Conservation (phyloP, 164 flowering plant species). For the Liquidambar formosana region DNA sequence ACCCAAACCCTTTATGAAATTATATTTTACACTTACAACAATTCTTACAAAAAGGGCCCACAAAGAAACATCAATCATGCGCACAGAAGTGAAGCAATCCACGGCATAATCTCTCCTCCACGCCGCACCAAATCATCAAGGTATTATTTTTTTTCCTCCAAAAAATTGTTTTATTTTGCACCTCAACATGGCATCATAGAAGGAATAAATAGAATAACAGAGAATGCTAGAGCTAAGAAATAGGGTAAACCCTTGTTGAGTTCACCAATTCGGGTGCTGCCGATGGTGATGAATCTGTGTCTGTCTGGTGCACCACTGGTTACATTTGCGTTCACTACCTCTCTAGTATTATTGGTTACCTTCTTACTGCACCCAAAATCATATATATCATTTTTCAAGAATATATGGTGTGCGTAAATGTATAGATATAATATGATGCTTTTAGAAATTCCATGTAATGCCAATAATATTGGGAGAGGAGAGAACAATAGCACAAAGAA, state of each 20-base stretch:
- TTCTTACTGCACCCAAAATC: constrained; percentile 43
- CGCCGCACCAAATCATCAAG: too few species aligned
- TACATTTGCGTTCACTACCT: constrained; percentile 39
- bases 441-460: neutral
- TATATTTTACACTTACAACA: too few species aligned
- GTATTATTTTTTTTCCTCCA: neutral
- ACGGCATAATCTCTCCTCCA: too few species aligned
- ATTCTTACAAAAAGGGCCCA: too few species aligned
- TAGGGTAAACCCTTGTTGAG: neutral
- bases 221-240: constrained; percentile 16
- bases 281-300: constrained; percentile 13
- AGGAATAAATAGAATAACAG: constrained; percentile 24
- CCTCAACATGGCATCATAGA: constrained; percentile 22
- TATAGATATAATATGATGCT: neutral
- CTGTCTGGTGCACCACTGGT: constrained; percentile 30
- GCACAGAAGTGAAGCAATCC: too few species aligned
- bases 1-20: too few species aligned
- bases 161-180: constrained; percentile 5
- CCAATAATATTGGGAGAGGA: neutral
- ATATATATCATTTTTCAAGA: too few species aligned
- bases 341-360: constrained; percentile 41
- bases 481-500: neutral
- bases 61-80: too few species aligned
- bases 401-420: too few species aligned
- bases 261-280: constrained; percentile 20